These are phyloP conservation scores for Corynespora cassiicola DNA, from an alignment of 2,329 filamentous ascomycete genomes.

Conservation along the genomic window DNA sequence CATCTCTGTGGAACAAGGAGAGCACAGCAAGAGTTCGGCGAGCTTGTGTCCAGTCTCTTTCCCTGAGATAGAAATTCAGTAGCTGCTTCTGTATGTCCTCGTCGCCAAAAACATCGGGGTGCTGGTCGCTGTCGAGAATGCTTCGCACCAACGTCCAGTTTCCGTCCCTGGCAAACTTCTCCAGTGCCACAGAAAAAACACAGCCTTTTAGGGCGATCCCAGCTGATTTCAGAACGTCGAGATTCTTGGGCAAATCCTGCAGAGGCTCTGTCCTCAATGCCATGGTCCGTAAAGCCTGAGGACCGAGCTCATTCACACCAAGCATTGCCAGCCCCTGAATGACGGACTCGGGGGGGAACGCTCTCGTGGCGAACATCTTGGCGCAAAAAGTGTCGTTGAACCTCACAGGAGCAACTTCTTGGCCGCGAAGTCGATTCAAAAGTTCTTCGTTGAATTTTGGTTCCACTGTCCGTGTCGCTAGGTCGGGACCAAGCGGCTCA, in stretches of 20 bases:
- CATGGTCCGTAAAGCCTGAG: constrained; percentile 78
- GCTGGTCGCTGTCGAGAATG: constrained; percentile 66
- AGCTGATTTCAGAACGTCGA: constrained; percentile 66
- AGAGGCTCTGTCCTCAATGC: constrained; percentile 68
- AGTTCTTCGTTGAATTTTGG: constrained; percentile 35
- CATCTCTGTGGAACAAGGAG: constrained; percentile 49
- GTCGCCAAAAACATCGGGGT: constrained; percentile 69
- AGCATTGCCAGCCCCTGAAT: constrained; percentile 74
- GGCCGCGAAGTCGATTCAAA: constrained; percentile 45
- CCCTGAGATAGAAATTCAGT: constrained; percentile 59
- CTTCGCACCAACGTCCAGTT: constrained; percentile 61
- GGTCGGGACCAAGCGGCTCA: too few relatives aligned
- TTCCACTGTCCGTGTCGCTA: too few relatives aligned
- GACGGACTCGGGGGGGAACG: constrained; percentile 74
- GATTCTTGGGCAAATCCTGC: constrained; percentile 62
- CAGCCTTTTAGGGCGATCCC: constrained; percentile 69
- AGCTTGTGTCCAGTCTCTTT: constrained; percentile 58
- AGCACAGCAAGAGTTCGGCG: constrained; percentile 64
- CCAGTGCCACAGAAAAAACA: constrained; percentile 70
- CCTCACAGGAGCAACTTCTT: constrained; percentile 52
- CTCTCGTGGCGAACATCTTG: constrained; percentile 80
- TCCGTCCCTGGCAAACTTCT: constrained; percentile 66
- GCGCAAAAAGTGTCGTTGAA: constrained; percentile 72
- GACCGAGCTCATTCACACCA: constrained; percentile 74
- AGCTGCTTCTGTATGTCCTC: constrained; percentile 60